These are phyloP conservation scores for Aspergillus indologenus DNA, from an alignment of 495 filamentous ascomycete species.

Conservation along the genomic window DNA sequence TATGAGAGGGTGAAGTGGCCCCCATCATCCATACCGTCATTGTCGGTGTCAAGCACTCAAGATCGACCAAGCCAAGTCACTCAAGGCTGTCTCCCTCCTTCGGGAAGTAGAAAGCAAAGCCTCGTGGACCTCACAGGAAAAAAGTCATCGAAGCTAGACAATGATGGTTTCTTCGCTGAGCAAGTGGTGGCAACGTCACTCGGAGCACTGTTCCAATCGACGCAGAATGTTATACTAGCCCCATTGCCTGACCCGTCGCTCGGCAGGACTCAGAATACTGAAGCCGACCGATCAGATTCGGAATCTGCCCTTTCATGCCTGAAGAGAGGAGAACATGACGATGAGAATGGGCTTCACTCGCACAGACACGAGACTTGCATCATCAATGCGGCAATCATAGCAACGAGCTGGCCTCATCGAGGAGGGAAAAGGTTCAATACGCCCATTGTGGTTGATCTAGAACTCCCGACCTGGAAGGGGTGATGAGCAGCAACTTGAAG, in stretches of 20 bases:
- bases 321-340: not conserved
- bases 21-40: slow-evolving; percentile 5
- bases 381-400: slow-evolving; percentile 72
- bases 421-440: slow-evolving; percentile 63
- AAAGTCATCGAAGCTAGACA: slow-evolving; percentile 40
- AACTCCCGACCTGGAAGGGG: slow-evolving; percentile 57
- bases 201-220: slow-evolving; percentile 6
- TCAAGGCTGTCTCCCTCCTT: slow-evolving; percentile 24
- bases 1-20: slow-evolving; percentile 43
- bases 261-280: not conserved
- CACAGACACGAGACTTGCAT: slow-evolving; percentile 68
- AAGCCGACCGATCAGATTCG: slow-evolving; percentile 13
- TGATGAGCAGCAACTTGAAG: slow-evolving; percentile 1
- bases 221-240: slow-evolving; percentile 10
- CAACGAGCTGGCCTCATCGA: slow-evolving; percentile 60
- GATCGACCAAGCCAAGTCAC: slow-evolving; percentile 6
- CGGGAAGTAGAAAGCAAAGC: slow-evolving; percentile 55
- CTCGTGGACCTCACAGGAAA: slow-evolving; percentile 55
- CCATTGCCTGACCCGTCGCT: not conserved
- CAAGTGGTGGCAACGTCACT: not conserved
- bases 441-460: slow-evolving; percentile 74
- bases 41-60: not conserved
- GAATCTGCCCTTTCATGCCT: slow-evolving; percentile 9
- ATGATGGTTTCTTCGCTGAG: slow-evolving; percentile 27
- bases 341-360: slow-evolving; percentile 1